Base-by-base conservation (phyloP, 2,329 filamentous ascomycete species). In the Colletotrichum endophyticum region DNA sequence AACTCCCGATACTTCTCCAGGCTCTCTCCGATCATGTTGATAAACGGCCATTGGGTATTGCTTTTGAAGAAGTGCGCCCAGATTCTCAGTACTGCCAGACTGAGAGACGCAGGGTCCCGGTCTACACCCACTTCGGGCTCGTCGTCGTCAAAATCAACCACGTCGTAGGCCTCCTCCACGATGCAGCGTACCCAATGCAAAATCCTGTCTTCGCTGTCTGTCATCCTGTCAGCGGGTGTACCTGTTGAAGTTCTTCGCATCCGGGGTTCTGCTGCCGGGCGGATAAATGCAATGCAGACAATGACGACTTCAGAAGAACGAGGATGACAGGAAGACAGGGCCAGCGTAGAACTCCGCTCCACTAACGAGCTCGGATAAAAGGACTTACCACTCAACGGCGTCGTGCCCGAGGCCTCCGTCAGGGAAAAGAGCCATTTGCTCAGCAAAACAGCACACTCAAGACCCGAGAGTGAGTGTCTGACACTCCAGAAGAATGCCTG, bases 401-500 rank as follows among this genome's bases (percentile, higher is more conserved):
- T 72, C 9, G 75, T 59, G 8, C 64, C n/a, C 3, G 78, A 36
- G 1, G 81, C 77, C 13, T 73, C 77, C 28, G 79, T 77, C 56
- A 85, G 66, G 76, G 81, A 79, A 53, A 81, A 74, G 61, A 88
- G 82, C 87, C 88, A 89, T 76, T 91, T 91, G 16, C 88, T 88
- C 0, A 91, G 81, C 4, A 92, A 81, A 0, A 91, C 86, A 0
- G 89, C 89, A 25, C 89, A 91, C 78, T 92, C 90, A 0, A 92
- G 83, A 1, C 88, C 88, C 6, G 88, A 90, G 0, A 91, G 83
- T 0, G 89, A 89, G 69, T 91, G 89, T n/a, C 90, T 85, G 4
- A 90, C 89, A 6, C 88, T 90, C 89, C 90, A 91, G 64, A 91
- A 88, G 61, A 90, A 89, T 0, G 89, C 88, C 67, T 91, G 89